A percentile compares a stretch with the other conserved stretches of the same genome.
These are phyloP conservation scores for Debaryomyces robertsiae DNA, from an alignment of 1,139 yeast genomes.

Conservation along the genomic window DNA sequence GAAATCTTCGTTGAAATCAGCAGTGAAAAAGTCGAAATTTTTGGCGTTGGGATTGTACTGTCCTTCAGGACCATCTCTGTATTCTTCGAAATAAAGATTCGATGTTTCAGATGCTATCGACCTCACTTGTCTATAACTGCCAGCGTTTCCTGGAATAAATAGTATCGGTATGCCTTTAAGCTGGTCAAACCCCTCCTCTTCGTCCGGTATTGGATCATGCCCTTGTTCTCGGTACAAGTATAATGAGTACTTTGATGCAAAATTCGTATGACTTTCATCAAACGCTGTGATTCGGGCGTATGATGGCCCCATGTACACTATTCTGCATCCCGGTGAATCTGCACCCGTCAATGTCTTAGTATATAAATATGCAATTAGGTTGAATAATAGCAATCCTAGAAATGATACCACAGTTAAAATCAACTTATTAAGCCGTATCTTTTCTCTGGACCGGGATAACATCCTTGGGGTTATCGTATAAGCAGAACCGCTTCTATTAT, in stretches of 20 bases:
- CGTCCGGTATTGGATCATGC: constrained; percentile 58
- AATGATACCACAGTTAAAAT: constrained; percentile 15
- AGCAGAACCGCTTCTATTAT: too few relatives aligned
- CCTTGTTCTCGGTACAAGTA: constrained; percentile 80
- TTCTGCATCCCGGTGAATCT: constrained; percentile 50
- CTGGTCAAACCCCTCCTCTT: constrained; percentile 33
- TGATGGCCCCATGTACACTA: constrained; percentile 74
- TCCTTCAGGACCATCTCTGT: constrained; percentile 18
- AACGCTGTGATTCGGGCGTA: constrained; percentile 74
- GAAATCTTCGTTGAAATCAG: constrained; percentile 93
- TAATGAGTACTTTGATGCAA: constrained; percentile 78
- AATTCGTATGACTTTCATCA: constrained; percentile 67
- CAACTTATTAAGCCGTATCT: constrained; percentile 15
- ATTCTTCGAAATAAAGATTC: constrained; percentile 45
- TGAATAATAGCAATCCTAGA: constrained; percentile 21
- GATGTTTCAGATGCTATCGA: constrained; percentile 86
- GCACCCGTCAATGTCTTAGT: constrained; percentile 29
- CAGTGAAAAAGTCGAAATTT: constrained; percentile 77
- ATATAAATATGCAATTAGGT: constrained; percentile 23
- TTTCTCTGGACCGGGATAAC: constrained; percentile 12
- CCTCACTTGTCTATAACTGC: constrained; percentile 86
- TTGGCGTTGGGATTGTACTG: constrained; percentile 32
- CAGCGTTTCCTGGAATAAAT: constrained; percentile 97
- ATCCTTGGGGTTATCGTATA: too few relatives aligned
- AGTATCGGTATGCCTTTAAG: constrained; percentile 82